Percentiles rank a stretch among this genome's conserved stretches.
Conservation (phyloP, 2,329 filamentous ascomycete species). For the Paradendryphiella salina region DNA sequence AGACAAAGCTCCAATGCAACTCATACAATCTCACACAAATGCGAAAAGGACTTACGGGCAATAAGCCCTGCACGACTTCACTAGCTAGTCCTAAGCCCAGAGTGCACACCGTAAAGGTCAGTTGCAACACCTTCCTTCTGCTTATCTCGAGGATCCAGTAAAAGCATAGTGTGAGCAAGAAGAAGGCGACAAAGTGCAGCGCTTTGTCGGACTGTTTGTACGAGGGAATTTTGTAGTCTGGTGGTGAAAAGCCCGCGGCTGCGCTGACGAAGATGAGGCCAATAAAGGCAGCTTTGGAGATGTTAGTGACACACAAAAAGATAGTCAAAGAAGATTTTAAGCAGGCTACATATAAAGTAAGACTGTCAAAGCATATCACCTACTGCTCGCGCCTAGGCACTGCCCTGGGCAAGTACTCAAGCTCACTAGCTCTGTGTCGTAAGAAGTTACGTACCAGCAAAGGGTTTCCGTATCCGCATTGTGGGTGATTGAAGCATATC, state of each 20-base stretch:
- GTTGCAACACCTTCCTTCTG: conserved; percentile 79
- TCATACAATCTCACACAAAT: neutral
- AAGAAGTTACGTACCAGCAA: conserved; percentile 14
- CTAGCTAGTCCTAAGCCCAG: conserved; percentile 71
- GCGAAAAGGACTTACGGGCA: conserved; percentile 55
- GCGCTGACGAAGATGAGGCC: conserved; percentile 66
- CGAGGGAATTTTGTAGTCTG: conserved; percentile 53
- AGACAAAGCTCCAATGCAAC: neutral
- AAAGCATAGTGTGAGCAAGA: conserved; percentile 81
- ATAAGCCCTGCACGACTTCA: conserved; percentile 72
- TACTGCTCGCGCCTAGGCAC: neutral
- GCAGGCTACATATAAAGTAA: neutral
- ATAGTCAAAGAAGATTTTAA: neutral
- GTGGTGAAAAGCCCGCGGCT: conserved; percentile 71
- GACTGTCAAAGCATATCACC: neutral
- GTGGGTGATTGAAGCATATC: neutral
- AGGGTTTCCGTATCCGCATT: conserved; percentile 17
- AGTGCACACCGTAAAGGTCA: conserved; percentile 81
- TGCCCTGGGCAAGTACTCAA: neutral
- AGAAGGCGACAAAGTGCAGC: conserved; percentile 86
- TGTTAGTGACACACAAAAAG: conserved; percentile 1
- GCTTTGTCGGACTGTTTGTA: conserved; percentile 81
- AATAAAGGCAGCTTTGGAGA: conserved; percentile 51
- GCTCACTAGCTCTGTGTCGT: conserved; percentile 1
- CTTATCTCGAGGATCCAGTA: conserved; percentile 97